Base-by-base conservation (phyloP, 2,329 filamentous ascomycete species). In the Fusarium foetens region DNA sequence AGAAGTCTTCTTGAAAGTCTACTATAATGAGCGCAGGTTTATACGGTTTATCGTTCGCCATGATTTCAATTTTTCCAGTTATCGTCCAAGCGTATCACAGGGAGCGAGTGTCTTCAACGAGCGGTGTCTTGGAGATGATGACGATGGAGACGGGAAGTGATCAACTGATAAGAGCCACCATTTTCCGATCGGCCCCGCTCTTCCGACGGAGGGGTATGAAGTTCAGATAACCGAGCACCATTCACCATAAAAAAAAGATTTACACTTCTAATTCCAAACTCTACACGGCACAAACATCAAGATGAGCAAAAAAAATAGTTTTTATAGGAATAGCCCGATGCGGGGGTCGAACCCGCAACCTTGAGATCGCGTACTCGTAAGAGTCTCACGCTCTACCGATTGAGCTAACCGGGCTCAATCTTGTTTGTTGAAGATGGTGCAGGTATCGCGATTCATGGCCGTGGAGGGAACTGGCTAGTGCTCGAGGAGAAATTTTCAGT, bases 1-100 rank as follows among this genome's bases (percentile, higher is more conserved):
- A 97, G 81, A 98, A 98, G 84, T 98, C 95, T 81, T 98, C 92
- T 82, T 98, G 96, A 78, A 97, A 87, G 81, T 98, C 95, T 58
- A 97, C 92, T 16, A 97, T 87, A 52, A 97, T 82, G 29, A 90
- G 82, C 5, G 88, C 88, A 7, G 88, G 86, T 54, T 78, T 83
- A 67, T 87, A 87, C 8, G 66, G 21, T 8, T 63, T 71, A 1
- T 33, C 23, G 23, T 31, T 45, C 8, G 65, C 10, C 70, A 72
- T 72, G 10, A 19, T 39, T 2, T 4, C 3, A 12, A 39, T 6
- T 1, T 1, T 13, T 36, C 1, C 5, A 17, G 19, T n/a, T 31
- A 8, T 16, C 17, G 12, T 33, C 11, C n/a, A 5, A 16, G 33
- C 27, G 39, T 21, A 39, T 53, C 35, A 39, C 35, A 29, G 13